These are phyloP conservation scores for Glycyrrhiza uralensis DNA, from an alignment of 306 rosid species.

Conservation along the genomic window DNA sequence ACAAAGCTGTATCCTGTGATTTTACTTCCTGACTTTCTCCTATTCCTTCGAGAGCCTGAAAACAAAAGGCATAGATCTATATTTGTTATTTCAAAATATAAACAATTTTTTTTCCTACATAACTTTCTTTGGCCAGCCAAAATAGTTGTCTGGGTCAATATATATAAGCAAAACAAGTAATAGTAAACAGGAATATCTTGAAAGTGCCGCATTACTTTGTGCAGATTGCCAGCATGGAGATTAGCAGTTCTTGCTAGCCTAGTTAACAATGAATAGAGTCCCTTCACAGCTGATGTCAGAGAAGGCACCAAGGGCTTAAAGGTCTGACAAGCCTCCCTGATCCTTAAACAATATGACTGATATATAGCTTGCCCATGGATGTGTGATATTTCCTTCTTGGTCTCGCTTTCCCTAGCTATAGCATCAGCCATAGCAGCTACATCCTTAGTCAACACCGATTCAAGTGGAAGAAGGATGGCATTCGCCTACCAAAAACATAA, in stretches of 20 bases:
- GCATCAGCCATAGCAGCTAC: constrained; percentile 88
- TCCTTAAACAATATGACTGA: constrained; percentile 76
- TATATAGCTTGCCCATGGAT: constrained; percentile 97
- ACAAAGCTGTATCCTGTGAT: constrained; percentile 60
- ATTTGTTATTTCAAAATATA: constrained; percentile 18
- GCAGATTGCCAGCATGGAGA: constrained; percentile 95
- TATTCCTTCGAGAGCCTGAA: constrained; percentile 96
- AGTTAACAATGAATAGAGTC: constrained; percentile 77
- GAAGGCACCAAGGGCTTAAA: constrained; percentile 76
- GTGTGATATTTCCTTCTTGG: constrained; percentile 73
- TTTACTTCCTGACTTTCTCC: constrained; percentile 90
- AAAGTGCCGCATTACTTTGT: constrained; percentile 61
- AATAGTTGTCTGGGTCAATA: background rate
- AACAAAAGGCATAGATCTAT: constrained; percentile 13
- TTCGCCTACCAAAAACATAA: constrained; percentile 59
- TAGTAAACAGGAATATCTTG: constrained; percentile 17
- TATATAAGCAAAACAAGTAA: background rate
- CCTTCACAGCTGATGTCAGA: constrained; percentile 73
- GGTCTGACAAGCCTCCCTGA: constrained; percentile 74
- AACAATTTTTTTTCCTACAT: background rate
- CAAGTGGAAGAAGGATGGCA: constrained; percentile 85
- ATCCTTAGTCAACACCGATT: constrained; percentile 85
- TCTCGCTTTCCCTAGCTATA: constrained; percentile 70
- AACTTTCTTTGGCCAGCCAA: background rate
- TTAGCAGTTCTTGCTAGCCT: constrained; percentile 90